Percentiles rank a stretch among this genome's conserved stretches.
These are phyloP conservation scores for Tolypocladium tropicale DNA, from an alignment of 2,329 filamentous ascomycete genomes.

Conservation along the genomic window DNA sequence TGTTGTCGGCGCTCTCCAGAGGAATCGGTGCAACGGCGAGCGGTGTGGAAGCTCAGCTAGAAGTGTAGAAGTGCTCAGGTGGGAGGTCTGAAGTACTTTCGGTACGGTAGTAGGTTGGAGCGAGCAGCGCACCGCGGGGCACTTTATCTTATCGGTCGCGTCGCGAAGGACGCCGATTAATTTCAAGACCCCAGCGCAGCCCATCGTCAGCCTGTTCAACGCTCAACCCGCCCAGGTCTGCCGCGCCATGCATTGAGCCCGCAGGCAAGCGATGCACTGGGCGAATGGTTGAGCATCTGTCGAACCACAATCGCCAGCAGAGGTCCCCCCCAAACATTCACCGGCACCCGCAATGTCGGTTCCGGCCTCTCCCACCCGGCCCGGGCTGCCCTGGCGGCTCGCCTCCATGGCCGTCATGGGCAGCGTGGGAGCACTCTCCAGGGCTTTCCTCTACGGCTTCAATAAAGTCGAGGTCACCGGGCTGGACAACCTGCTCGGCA, in stretches of 20 bases:
- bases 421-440: constrained; percentile 57
- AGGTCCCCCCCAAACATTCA: not conserved
- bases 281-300: not conserved
- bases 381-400: constrained; percentile 59
- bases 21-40: not conserved
- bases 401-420: constrained; percentile 69
- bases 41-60: not conserved
- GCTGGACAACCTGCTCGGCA: constrained; percentile 60
- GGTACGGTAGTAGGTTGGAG: not conserved
- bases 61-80: too few species aligned
- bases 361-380: constrained; percentile 26
- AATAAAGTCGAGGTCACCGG: constrained; percentile 70
- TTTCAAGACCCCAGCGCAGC: not conserved
- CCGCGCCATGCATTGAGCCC: not conserved
- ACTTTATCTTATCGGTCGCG: not conserved
- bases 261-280: not conserved
- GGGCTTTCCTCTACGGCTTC: constrained; percentile 64
- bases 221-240: not conserved
- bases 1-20: not conserved
- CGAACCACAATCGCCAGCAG: not conserved
- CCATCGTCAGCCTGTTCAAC: not conserved
- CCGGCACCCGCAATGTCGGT: constrained; percentile 7
- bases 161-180: not conserved
- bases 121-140: not conserved
- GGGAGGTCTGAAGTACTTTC: too few species aligned